Evolutionary conservation across 1,284 basidiomycete genomes (phyloP), one percentile per base, ranked within the genome.

Genomic region (Inonotus obliquus): DNA sequence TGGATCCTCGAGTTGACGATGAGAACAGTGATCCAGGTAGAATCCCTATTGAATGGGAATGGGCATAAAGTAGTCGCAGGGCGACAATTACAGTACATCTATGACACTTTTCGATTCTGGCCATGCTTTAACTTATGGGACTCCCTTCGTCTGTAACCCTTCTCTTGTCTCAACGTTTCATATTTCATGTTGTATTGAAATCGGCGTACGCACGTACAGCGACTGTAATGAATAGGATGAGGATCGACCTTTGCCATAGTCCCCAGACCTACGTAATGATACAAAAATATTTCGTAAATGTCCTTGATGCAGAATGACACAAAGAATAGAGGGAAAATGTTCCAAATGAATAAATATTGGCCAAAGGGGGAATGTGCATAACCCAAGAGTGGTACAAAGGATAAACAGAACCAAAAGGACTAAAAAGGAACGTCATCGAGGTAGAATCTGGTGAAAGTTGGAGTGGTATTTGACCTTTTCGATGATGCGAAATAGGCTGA

Each of bases 401-500:
- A 39, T 56, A 13, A 41, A 38, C 37, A 25, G 21, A 11, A 21
- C 14, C n/a, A 5, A 54, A 41, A 41, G 17, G 25, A 21, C 19
- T 41, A 56, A 11, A 23, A 56, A 56, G n/a, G 38, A 57, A 57
- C 29, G 55, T 48, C 29, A 57, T 48, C 41, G 27, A 52, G 37
- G 57, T 9, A 52, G 35, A 51, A 47, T 47, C 9, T 32, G 32
- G 47, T 32, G 48, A 23, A 37, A 49, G 23, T 14, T 49, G 23
- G 23, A 37, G 35, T 52, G 48, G 25, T 39, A 65, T 79, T 92
- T 92, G 65, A 94, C 89, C 75, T 93, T 93, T 72, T 92, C 88
- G 67, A 94, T 92, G 64, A 94, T 92, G 65, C 92, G 79, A 74
- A 87, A 94, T n/a, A 94, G 78, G 63, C 86, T 89, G 69, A 94